phyloP scores from a whole-genome alignment of 805 yeast species.

The Zygosaccharomyces rouxii region DNA sequence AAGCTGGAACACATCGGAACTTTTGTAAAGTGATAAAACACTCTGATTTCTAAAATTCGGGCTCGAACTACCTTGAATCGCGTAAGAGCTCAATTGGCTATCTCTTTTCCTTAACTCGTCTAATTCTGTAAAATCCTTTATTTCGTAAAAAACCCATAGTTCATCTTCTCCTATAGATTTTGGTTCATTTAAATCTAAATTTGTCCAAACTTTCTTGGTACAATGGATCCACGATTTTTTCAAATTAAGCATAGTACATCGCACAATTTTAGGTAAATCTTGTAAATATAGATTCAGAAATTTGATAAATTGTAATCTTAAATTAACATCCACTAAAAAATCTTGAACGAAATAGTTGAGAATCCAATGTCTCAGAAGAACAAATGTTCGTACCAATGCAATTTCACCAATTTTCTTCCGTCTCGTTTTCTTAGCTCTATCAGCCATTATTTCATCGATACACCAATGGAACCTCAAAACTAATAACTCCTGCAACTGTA shows the following conservation, averaged over 20 bases:
- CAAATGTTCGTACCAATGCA: conserved; percentile 76
- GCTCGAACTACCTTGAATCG: conserved; percentile 28
- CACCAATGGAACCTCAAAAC: conserved; percentile 72
- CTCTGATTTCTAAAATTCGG: conserved; percentile 33
- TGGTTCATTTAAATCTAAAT: conserved; percentile 21
- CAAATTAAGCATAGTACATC: conserved; percentile 41
- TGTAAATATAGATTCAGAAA: conserved; percentile 38
- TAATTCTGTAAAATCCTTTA: conserved; percentile 24
- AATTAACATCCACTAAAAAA: conserved; percentile 51
- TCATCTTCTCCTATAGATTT: conserved; percentile 9
- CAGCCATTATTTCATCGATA: conserved; percentile 36
- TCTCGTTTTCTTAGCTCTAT: conserved; percentile 9
- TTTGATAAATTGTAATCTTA: conserved; percentile 43
- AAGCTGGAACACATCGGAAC: conserved; percentile 19
- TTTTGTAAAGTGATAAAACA: conserved; percentile 29
- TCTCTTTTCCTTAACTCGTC: conserved; percentile 16
- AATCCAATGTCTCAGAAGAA: conserved; percentile 83
- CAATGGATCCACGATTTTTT: conserved; percentile 47
- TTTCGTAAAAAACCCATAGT: conserved; percentile 24
- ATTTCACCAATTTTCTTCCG: conserved; percentile 52
- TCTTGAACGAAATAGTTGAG: conserved; percentile 84
- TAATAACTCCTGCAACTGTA: conserved; percentile 55
- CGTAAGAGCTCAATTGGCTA: conserved; percentile 31
- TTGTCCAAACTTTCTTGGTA: conserved; percentile 28
- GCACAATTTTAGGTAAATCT: conserved; percentile 25